Evolutionary conservation across 1,139 yeast genomes (phyloP).

Genomic region (Saccharomyces hybrid): DNA sequence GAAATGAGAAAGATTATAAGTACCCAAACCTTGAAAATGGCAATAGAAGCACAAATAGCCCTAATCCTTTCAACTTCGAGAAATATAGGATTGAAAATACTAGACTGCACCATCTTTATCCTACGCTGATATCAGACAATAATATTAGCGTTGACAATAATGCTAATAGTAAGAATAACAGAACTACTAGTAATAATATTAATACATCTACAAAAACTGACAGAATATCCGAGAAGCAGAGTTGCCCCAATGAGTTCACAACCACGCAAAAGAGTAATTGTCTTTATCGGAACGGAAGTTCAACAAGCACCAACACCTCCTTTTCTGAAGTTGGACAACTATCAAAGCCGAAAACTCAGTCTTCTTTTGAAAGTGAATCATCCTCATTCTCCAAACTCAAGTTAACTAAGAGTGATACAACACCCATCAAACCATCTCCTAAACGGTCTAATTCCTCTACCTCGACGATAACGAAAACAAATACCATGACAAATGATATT

Average conservation of each 20-base stretch:
- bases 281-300: slow-evolving; percentile 1
- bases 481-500: slow-evolving; percentile 1
- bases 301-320: slow-evolving; percentile 3
- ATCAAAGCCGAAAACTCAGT: slow-evolving; percentile 14
- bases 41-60: not conserved
- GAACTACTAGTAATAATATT: not conserved
- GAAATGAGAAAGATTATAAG: not conserved
- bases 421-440: not conserved
- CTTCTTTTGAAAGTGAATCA: slow-evolving; percentile 10
- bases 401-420: slow-evolving; percentile 1
- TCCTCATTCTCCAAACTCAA: slow-evolving; percentile 3
- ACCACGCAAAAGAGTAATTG: not conserved
- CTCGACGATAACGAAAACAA: slow-evolving; percentile 1
- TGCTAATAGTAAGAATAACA: not conserved
- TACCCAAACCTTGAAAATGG: not conserved
- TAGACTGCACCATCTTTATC: slow-evolving; percentile 1
- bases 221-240: not conserved
- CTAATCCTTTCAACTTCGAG: slow-evolving; percentile 1
- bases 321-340: slow-evolving; percentile 8
- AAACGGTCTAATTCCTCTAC: slow-evolving; percentile 1
- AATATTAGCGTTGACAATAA: not conserved
- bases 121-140: not conserved
- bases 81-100: slow-evolving; percentile 4
- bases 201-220: not conserved
- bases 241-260: not conserved